Conservation (phyloP, 768 basidiomycete genomes). For the Lentinula aciculospora region DNA sequence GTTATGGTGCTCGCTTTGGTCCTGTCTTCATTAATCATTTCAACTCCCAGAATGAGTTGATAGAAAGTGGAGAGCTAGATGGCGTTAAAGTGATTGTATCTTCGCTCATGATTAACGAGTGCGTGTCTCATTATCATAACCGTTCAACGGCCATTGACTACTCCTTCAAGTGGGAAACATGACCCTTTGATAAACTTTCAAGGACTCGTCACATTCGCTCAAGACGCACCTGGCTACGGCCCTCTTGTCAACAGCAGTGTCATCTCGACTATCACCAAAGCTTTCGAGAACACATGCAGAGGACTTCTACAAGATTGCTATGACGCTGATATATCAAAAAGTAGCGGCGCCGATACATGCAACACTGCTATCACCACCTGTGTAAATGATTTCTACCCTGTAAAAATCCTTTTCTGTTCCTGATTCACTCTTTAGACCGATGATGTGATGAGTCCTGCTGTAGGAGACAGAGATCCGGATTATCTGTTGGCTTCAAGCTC, state of each 20-base stretch:
- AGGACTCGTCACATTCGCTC: conserved; percentile 34
- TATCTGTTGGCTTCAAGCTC: conserved; percentile 22
- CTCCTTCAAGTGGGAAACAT: conserved; percentile 32
- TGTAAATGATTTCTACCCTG: conserved; percentile 21
- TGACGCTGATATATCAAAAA: conserved; percentile 23
- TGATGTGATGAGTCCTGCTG: conserved; percentile 26
- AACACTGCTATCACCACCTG: conserved; percentile 30
- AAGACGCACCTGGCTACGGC: conserved; percentile 40
- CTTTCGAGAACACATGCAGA: conserved; percentile 32
- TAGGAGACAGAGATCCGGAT: conserved; percentile 28
- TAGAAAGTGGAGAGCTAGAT: conserved; percentile 23
- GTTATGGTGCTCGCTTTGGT: conserved; percentile 42
- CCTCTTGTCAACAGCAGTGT: conserved; percentile 30
- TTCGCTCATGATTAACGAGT: conserved; percentile 41
- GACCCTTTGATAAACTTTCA: conserved; percentile 39
- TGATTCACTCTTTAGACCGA: conserved; percentile 15
- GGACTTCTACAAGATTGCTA: conserved; percentile 34
- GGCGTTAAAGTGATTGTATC: conserved; percentile 32
- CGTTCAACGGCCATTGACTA: too few species aligned
- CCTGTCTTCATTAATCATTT: conserved; percentile 42
- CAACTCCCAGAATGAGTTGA: conserved; percentile 35
- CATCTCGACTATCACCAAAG: conserved; percentile 25
- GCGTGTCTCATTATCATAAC: background rate
- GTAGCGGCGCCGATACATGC: conserved; percentile 28
- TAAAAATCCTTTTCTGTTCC: background rate